Evolutionary conservation across 257 asterid species (phyloP).

Genomic region (Gentiana dahurica): DNA sequence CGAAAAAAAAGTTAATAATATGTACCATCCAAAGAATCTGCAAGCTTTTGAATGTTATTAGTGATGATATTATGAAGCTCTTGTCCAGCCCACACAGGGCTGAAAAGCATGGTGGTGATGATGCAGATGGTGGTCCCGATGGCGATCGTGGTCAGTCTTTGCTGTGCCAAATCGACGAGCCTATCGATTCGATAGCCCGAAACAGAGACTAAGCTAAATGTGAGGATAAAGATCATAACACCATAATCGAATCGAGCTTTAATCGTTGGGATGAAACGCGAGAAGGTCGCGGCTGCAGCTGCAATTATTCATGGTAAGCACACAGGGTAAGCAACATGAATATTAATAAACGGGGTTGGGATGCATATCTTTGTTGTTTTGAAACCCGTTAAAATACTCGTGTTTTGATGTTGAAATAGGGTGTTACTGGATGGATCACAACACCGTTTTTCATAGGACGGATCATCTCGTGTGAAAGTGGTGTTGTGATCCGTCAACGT

Average conservation of each 20-base stretch:
- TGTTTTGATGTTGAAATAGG: too few relatives aligned
- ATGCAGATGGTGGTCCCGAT: conserved; percentile 72
- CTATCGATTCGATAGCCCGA: conserved; percentile 80
- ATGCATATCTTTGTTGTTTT: too few relatives aligned
- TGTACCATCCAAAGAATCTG: conserved; percentile 70
- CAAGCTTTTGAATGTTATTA: conserved; percentile 53
- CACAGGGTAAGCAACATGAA: not conserved
- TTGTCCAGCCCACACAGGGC: conserved; percentile 81
- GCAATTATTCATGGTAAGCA: conserved; percentile 14
- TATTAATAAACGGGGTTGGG: too few relatives aligned
- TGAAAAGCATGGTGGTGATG: conserved; percentile 37
- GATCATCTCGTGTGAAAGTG: too few relatives aligned
- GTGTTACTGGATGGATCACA: too few relatives aligned
- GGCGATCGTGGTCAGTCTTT: conserved; percentile 58
- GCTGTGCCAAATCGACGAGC: conserved; percentile 55
- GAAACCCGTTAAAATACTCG: too few relatives aligned
- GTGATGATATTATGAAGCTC: conserved; percentile 59
- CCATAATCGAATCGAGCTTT: conserved; percentile 79
- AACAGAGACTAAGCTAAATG: conserved; percentile 75
- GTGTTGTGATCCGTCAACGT: too few relatives aligned
- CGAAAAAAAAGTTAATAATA: not conserved
- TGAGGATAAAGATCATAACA: conserved; percentile 69
- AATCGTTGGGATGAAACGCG: conserved; percentile 67
- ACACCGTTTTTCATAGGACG: too few relatives aligned
- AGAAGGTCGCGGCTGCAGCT: conserved; percentile 77